Percentiles rank a stretch among this genome's conserved stretches.
These are phyloP conservation scores for Paulownia fortunei DNA, from an alignment of 257 asterid species.

Conservation along the genomic window DNA sequence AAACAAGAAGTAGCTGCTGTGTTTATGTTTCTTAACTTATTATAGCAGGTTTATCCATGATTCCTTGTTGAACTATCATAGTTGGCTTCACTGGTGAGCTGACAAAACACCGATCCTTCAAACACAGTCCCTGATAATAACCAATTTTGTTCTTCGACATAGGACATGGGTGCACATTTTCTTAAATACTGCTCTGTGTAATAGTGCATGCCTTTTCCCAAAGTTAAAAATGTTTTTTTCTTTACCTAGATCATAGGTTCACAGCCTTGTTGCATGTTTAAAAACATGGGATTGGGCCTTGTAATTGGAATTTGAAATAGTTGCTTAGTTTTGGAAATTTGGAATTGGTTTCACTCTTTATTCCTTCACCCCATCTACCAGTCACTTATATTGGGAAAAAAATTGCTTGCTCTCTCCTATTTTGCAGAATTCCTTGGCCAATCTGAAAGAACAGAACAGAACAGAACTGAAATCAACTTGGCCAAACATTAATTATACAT, in stretches of 20 bases:
- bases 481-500: neutral
- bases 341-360: neutral
- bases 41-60: neutral
- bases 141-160: neutral
- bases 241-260: neutral
- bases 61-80: neutral
- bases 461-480: neutral
- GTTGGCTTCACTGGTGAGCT: neutral
- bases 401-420: neutral
- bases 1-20: neutral
- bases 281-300: neutral
- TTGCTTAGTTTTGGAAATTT: neutral
- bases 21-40: neutral
- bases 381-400: neutral
- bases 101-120: neutral
- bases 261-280: neutral
- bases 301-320: neutral
- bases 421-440: neutral
- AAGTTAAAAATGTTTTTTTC: neutral
- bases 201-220: too few species aligned
- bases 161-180: too few species aligned
- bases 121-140: neutral
- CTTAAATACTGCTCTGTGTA: neutral
- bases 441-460: neutral
- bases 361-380: too few species aligned